Percentiles rank a stretch among this genome's conserved stretches.
phyloP scores from a whole-genome alignment of 495 filamentous ascomycete species.

The Penicillium herquei region DNA sequence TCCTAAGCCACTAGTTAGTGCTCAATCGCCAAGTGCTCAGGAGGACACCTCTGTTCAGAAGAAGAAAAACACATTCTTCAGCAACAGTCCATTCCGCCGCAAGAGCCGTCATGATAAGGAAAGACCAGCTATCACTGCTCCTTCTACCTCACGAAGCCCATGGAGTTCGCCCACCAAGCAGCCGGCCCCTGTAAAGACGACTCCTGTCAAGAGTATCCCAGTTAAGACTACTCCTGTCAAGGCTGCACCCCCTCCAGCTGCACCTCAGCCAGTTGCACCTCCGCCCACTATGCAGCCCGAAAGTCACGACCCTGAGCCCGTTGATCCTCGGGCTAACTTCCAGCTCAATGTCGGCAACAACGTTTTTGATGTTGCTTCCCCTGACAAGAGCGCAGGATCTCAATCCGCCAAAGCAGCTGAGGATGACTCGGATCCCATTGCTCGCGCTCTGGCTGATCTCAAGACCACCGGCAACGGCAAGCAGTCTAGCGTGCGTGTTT shows the following conservation, averaged over 20 bases:
- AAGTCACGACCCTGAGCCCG: slow-evolving; percentile 72
- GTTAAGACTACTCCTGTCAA: slow-evolving; percentile 31
- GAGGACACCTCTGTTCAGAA: slow-evolving; percentile 63
- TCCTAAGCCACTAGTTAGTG: slow-evolving; percentile 57
- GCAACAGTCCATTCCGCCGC: slow-evolving; percentile 89
- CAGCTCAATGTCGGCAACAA: slow-evolving; percentile 97
- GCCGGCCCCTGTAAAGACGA: slow-evolving; percentile 13
- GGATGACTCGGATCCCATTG: slow-evolving; percentile 80
- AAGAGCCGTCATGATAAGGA: slow-evolving; percentile 91
- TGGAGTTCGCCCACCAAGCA: slow-evolving; percentile 42
- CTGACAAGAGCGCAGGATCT: slow-evolving; percentile 53
- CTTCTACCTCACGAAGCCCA: slow-evolving; percentile 17
- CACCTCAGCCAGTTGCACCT: no score
- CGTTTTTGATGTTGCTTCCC: slow-evolving; percentile 92
- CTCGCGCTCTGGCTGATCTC: slow-evolving; percentile 85
- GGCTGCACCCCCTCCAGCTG: slow-evolving; percentile 12
- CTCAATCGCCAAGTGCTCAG: slow-evolving; percentile 39
- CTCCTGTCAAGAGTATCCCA: slow-evolving; percentile 26
- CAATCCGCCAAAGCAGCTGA: slow-evolving; percentile 33
- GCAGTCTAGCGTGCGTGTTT: slow-evolving; percentile 72
- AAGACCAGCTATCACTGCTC: slow-evolving; percentile 26
- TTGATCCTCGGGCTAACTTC: slow-evolving; percentile 88
- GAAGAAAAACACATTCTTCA: slow-evolving; percentile 93
- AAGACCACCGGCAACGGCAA: slow-evolving; percentile 71
- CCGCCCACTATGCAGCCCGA: slow-evolving; percentile 11